Evolutionary conservation across 352 stramenopile genomes (phyloP), one percentile per base, ranked within the genome.

Genomic region (Blastocystis sp.): DNA sequence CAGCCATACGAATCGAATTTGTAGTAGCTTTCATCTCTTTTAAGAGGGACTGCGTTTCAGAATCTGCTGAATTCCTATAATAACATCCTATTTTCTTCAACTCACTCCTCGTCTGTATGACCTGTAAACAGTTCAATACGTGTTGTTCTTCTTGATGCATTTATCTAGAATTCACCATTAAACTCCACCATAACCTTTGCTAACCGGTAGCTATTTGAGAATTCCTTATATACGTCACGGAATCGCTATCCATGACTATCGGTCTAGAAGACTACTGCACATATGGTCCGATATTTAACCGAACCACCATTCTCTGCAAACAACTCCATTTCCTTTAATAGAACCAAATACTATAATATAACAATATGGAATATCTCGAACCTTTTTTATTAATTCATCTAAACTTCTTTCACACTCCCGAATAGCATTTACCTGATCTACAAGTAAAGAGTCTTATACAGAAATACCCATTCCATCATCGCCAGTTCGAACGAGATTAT

Each of bases 1-100:
- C 73, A 11, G 73, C 73, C 73, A 84, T 68, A 19, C 73, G 73
- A 44, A 84, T 19, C 27, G 73, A 84, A 44, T 84, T 84, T 33
- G 58, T 84, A 15, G 73, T 48, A 17, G 73, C 24, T 24, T 22
- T 84, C 73, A 84, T 84, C 27, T 84, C 73, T 37, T 84, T 84
- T 37, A 84, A 48, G n/a, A 84, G 53, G 19, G 51, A 48, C 51
- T 84, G 73, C 1, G 73, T 84, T 27, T 84, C 73, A 22, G 48
- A 66, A 69, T 84, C 73, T 27, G 64, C 73, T 17, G 53, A 51
- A 5, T 27, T 57, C 19, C 66, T 78, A 78, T 0, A 57, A 48
- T 48, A 2, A n/a, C 17, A 22, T n/a, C 53, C 24, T 15, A 24
- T 13, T 0, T 0, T 19, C 0, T 15, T 19, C 17, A 37, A 53